Base-by-base conservation (phyloP, 2,329 filamentous ascomycete genomes). In the Fusarium floridanum region DNA sequence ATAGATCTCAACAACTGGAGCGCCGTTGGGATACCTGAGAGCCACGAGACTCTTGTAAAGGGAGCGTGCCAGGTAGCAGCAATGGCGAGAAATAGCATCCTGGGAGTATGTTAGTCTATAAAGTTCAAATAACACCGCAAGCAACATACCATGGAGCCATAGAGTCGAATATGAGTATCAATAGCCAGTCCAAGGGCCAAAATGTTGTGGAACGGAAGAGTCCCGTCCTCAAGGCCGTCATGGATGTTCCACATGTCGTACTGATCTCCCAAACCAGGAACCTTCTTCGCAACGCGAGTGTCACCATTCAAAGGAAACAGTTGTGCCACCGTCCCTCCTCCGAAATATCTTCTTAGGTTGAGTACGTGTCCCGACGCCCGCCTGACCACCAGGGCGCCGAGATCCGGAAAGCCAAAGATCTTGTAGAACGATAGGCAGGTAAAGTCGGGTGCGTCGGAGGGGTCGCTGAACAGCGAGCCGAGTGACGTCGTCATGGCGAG, bases 381-480 rank as follows among this genome's bases (percentile, higher is more conserved):
- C 20, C 89, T 86, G 11, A 92, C 88, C 34, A 92, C 83, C 11
- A 92, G 80, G 1, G 87, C 90, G 6, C 91, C 91, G 14, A 92
- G 83, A 75, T 92, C 89, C n/a, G 91, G 89, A 65, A 91, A 92
- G 1, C 91, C 91, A 74, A 92, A 92, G 73, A 92, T 91, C 80
- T 92, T 92, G 82, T 92, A 92, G 67, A 92, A 86, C 12, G 88
- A 91, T 17, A 92, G 80, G 56, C 88, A 88, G 8, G 87, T 87
- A 72, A 92, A 92, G 78, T 92, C 91, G 0, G 90, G 91, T 2
- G 89, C 87, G 9, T 80, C 82, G 9, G 84, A 83, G 4, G 84
- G 79, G 61, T 91, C 84, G 34, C 83, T 84, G 48, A 93, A 87
- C 16, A 87, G 80, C 6, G 72, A 78, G 64, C 88, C 85, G 61